Evolutionary conservation across 352 stramenopile genomes (phyloP).

Genomic region (Globisporangium emineosum): DNA sequence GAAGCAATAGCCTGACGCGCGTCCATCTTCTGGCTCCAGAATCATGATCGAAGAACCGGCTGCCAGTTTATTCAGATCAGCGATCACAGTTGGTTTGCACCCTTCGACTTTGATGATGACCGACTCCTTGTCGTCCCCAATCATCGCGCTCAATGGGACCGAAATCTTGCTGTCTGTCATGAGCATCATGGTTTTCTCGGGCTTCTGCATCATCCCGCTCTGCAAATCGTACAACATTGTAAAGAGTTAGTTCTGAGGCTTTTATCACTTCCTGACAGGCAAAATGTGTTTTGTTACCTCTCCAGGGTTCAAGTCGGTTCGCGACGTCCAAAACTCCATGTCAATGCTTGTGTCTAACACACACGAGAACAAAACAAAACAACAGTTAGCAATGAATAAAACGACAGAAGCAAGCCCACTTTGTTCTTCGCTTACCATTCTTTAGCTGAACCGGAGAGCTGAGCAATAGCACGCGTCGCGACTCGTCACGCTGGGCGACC

Average conservation of each 20-base stretch:
- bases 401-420: background rate
- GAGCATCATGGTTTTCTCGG: constrained; percentile 42
- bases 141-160: constrained; percentile 76
- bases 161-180: constrained; percentile 82
- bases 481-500: constrained; percentile 84
- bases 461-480: constrained; percentile 73
- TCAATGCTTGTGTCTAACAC: constrained; percentile 66
- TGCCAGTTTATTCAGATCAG: constrained; percentile 57
- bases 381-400: background rate
- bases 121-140: constrained; percentile 73
- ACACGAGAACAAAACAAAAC: constrained; percentile 4
- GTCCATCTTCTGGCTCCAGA: constrained; percentile 58
- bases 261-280: background rate
- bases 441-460: constrained; percentile 88
- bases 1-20: constrained; percentile 71
- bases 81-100: constrained; percentile 81
- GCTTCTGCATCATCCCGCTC: constrained; percentile 35
- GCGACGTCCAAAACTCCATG: constrained; percentile 80
- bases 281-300: constrained; percentile 26
- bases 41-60: constrained; percentile 67
- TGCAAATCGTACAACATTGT: constrained; percentile 9
- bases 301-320: constrained; percentile 41
- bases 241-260: background rate
- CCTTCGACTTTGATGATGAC: constrained; percentile 84
- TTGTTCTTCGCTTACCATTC: constrained; percentile 51